Base-by-base conservation (phyloP, 805 yeast species). In the Ogataea polymorpha region DNA sequence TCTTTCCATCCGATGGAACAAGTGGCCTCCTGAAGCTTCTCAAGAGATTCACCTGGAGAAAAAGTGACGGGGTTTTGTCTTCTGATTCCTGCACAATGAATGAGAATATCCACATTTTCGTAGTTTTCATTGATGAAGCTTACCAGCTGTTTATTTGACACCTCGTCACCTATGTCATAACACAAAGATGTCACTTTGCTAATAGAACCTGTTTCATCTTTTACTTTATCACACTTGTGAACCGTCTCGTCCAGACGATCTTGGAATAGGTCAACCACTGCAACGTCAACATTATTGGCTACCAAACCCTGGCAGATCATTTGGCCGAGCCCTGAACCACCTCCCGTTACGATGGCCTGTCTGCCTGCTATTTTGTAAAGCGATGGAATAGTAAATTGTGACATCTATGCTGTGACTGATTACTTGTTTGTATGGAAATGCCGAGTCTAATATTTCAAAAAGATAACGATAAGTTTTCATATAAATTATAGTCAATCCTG, bases 341-440 rank as follows among this genome's bases (percentile, higher is more conserved):
- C 58, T 6, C 55, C 58, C 12, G 56, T 51, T 23, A 53, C 55
- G 14, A 51, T 42, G 1, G 58, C 56, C 34, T 50, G 56, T 36
- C 56, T 38, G 5, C 55, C 56, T 3, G 50, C 38, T 17, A 53
- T 42, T 30, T 52, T 51, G 32, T 42, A 51, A 3, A 50, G 28
- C 21, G 40, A 45, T 14, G 49, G 45, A 30, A 50, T 25, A 6
- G n/a, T 28, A 11, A 28, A 28, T 14, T 28, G 31, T 28, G 31
- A 28, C 31, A 28, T 28, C 17, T 28, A 9, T 6, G 6, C 10
- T 28, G 15, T 15, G 6, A 15, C 15, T 14, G 10, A 20, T 20
- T 7, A 20, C 9, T 20, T 20, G 21, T 20, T 3, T 20, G 9
- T 7, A 6, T 7, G 21, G 9, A 20, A 20, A 20, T 7, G 21